Percentiles rank a stretch among this genome's conserved stretches.
phyloP scores from a whole-genome alignment of 441 rosid genomes.

The Croton laevigatus region DNA sequence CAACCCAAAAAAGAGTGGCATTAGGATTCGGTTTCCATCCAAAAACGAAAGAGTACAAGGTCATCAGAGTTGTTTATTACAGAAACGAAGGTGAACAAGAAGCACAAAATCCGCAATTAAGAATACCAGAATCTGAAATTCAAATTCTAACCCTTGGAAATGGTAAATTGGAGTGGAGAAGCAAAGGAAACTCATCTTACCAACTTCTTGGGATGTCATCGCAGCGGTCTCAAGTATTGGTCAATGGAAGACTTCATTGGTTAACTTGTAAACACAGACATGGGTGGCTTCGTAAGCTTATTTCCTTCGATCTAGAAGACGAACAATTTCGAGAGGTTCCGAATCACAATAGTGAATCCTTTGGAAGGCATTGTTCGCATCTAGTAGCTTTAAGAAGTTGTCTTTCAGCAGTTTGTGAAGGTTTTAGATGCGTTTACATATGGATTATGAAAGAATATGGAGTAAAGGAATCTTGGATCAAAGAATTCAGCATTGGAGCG shows the following conservation, averaged over 20 bases:
- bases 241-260: slow-evolving; percentile 37
- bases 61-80: slow-evolving; percentile 17
- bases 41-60: slow-evolving; percentile 21
- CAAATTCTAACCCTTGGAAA: slow-evolving; percentile 21
- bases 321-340: slow-evolving; percentile 28
- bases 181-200: slow-evolving; percentile 3
- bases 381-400: slow-evolving; percentile 22
- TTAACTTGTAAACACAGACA: background rate
- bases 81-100: background rate
- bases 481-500: slow-evolving; percentile 19
- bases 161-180: slow-evolving; percentile 21
- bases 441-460: slow-evolving; percentile 39
- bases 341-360: slow-evolving; percentile 1
- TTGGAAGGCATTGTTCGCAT: background rate
- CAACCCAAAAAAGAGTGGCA: slow-evolving; percentile 2
- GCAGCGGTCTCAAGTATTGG: slow-evolving; percentile 17
- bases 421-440: slow-evolving; percentile 14
- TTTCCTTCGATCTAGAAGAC: slow-evolving; percentile 30
- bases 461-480: slow-evolving; percentile 31
- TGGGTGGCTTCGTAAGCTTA: background rate
- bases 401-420: slow-evolving; percentile 22
- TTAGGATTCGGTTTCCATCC: slow-evolving; percentile 23
- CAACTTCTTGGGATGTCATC: background rate
- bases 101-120: background rate
- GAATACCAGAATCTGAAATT: slow-evolving; percentile 10